phyloP scores from a whole-genome alignment of 805 yeast species.

The Saccharomycopsis olivae region DNA sequence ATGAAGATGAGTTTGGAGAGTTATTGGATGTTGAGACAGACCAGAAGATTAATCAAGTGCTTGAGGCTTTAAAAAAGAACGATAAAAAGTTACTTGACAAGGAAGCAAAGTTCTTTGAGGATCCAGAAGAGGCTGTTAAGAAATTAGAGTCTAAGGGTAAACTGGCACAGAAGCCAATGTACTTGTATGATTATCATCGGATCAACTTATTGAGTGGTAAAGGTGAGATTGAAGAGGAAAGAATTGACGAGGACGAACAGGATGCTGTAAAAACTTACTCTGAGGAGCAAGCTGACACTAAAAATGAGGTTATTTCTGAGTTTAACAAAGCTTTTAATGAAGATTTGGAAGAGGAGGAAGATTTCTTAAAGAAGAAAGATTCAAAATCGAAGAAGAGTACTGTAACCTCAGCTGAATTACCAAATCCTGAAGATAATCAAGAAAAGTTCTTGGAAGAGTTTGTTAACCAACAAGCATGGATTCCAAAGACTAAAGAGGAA shows the following conservation, averaged over 20 bases:
- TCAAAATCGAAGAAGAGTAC: conserved; percentile 22
- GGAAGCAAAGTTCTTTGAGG: conserved; percentile 64
- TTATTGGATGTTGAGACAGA: conserved; percentile 81
- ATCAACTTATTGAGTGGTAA: conserved; percentile 65
- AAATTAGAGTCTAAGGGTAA: conserved; percentile 19
- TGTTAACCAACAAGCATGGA: conserved; percentile 78
- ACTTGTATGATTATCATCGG: conserved; percentile 87
- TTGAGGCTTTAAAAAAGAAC: conserved; percentile 56
- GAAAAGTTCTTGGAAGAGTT: conserved; percentile 66
- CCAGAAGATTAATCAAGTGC: conserved; percentile 59
- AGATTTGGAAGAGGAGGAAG: conserved; percentile 34
- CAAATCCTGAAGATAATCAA: conserved; percentile 55
- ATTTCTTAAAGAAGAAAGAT: conserved; percentile 50
- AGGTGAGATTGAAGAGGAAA: conserved; percentile 43
- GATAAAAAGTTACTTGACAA: conserved; percentile 60
- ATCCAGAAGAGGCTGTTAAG: conserved; percentile 34
- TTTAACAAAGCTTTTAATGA: conserved; percentile 59
- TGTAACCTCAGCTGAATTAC: conserved; percentile 33
- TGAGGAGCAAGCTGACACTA: conserved; percentile 66
- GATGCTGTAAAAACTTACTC: conserved; percentile 51
- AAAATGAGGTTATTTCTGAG: conserved; percentile 60
- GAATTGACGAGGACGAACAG: conserved; percentile 36
- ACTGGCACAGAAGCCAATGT: conserved; percentile 56
- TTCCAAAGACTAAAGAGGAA: conserved; percentile 59
- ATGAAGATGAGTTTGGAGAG: conserved; percentile 89